phyloP scores from a whole-genome alignment of 2,329 filamentous ascomycete genomes.

The Juglanconis juglandina region DNA sequence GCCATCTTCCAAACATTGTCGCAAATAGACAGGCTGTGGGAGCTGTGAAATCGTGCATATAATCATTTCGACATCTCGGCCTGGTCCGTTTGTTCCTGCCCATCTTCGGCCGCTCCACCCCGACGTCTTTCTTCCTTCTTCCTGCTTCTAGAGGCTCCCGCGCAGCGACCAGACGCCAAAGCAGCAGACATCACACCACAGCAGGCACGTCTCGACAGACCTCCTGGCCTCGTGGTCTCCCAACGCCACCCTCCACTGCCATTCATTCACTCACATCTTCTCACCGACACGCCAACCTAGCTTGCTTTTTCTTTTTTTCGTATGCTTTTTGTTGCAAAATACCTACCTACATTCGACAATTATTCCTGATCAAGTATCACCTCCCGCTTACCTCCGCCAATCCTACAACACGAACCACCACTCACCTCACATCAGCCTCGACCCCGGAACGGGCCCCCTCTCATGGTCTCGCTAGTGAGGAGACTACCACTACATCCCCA shows the following conservation, averaged over 20 bases:
- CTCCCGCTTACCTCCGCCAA: background rate
- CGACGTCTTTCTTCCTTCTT: background rate
- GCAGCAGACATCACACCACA: slow-evolving; percentile 15
- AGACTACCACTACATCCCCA: slow-evolving; percentile 19
- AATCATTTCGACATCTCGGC: background rate
- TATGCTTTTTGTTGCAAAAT: background rate
- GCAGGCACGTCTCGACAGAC: slow-evolving; percentile 15
- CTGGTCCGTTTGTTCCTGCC: slow-evolving; percentile 8
- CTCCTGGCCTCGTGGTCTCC: slow-evolving; percentile 16
- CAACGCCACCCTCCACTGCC: slow-evolving; percentile 15
- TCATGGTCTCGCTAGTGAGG: slow-evolving; percentile 44
- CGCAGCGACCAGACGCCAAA: background rate
- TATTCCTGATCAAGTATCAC: background rate
- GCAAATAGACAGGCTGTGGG: background rate
- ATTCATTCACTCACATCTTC: slow-evolving; percentile 10
- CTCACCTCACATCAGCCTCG: slow-evolving; percentile 7
- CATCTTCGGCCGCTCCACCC: slow-evolving; percentile 8
- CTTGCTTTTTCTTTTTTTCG: background rate
- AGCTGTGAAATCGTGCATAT: background rate
- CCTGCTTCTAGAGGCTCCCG: slow-evolving; percentile 3
- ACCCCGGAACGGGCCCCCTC: slow-evolving; percentile 15
- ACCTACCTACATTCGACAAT: background rate
- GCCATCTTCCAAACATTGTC: slow-evolving; percentile 7
- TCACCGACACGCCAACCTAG: slow-evolving; percentile 14
- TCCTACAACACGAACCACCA: background rate